Conservation (phyloP, 208 protist species). For the Strigomonas oncopelti region DNA sequence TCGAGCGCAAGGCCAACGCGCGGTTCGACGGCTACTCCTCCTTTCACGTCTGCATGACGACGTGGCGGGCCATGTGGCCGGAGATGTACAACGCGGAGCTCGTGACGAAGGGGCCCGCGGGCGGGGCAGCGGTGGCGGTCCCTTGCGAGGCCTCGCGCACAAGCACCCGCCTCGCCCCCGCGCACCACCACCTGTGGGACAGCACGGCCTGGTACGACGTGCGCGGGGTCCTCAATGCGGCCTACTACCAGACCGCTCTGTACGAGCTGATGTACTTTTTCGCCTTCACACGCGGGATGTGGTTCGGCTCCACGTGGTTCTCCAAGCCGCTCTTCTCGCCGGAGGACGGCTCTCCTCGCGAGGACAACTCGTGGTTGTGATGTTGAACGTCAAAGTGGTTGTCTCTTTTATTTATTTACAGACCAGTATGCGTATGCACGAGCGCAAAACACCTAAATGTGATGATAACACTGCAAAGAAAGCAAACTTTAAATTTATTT, state of each 20-base stretch:
- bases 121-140: not conserved
- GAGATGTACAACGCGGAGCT: conserved; percentile 56
- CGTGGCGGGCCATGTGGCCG: conserved; percentile 84
- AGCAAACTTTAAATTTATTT: conserved; percentile 11
- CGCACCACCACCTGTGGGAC: conserved; percentile 73
- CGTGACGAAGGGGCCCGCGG: not conserved
- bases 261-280: conserved; percentile 88
- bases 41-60: conserved; percentile 77
- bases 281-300: conserved; percentile 63
- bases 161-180: conserved; percentile 3
- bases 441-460: not conserved
- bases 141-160: conserved; percentile 2
- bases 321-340: conserved; percentile 46
- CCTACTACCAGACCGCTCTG: conserved; percentile 52
- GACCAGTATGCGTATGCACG: too few species aligned
- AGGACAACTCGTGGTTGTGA: conserved; percentile 5
- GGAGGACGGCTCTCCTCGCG: conserved; percentile 27
- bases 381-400: not conserved
- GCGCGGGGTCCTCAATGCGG: conserved; percentile 58
- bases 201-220: conserved; percentile 61
- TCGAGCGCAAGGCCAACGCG: conserved; percentile 23
- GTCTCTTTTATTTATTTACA: not conserved
- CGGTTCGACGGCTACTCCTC: conserved; percentile 77
- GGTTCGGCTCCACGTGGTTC: conserved; percentile 77
- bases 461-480: too few species aligned